Evolutionary conservation across 1,139 yeast genomes (phyloP).

Genomic region (Spathaspora sp.): DNA sequence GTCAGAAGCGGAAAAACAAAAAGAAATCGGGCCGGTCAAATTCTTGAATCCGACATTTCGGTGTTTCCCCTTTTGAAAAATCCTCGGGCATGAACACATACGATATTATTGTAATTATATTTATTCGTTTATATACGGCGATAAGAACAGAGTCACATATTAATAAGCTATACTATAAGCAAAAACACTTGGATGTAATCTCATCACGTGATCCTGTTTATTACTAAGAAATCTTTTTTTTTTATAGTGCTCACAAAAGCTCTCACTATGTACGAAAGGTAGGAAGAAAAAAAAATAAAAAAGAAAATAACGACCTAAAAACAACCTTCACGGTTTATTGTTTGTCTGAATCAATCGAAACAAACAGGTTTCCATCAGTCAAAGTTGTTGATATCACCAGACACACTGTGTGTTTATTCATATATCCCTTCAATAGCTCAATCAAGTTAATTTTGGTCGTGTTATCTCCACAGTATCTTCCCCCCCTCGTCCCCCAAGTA

Average conservation of each 20-base stretch:
- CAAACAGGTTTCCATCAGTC: not conserved
- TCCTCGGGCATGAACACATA: too few relatives aligned
- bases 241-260: too few relatives aligned
- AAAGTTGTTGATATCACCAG: not conserved
- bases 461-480: not conserved
- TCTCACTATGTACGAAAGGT: not conserved
- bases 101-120: too few relatives aligned
- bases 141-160: too few relatives aligned
- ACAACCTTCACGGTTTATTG: not conserved
- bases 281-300: not conserved
- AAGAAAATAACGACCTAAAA: too few relatives aligned
- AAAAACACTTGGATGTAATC: too few relatives aligned
- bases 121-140: too few relatives aligned
- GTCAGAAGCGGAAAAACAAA: not conserved
- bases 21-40: not conserved
- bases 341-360: not conserved
- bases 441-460: not conserved
- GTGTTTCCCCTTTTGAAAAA: not conserved
- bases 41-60: not conserved
- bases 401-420: not conserved
- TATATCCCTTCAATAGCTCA: not conserved
- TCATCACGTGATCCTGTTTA: not conserved
- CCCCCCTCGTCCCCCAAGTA: not conserved
- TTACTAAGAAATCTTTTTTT: not conserved
- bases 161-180: too few relatives aligned